phyloP scores from a whole-genome alignment of 805 yeast genomes.

The Candida sanyiensis region DNA sequence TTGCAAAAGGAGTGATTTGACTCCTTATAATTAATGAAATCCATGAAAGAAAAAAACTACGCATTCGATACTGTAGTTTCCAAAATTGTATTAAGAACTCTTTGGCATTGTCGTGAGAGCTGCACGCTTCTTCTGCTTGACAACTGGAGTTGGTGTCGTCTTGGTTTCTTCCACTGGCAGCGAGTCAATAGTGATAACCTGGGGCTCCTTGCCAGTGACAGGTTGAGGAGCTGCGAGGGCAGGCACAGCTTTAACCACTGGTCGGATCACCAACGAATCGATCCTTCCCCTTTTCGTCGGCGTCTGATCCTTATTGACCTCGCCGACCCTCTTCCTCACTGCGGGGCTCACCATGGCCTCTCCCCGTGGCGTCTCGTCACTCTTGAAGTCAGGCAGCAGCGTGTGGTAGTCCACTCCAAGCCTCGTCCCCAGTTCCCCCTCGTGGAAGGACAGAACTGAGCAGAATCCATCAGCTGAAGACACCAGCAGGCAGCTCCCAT shows the following conservation, averaged over 20 bases:
- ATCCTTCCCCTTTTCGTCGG: conserved; percentile 10
- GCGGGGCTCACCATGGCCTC: conserved; percentile 2
- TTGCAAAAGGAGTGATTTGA: conserved; percentile 15
- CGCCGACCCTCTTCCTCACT: conserved; percentile 4
- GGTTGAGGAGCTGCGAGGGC: neutral
- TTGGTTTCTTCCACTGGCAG: conserved; percentile 31
- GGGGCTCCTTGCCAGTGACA: neutral
- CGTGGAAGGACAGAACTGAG: conserved; percentile 53
- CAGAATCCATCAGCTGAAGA: conserved; percentile 94
- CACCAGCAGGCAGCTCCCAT: conserved; percentile 64
- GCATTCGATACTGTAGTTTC: too few species aligned
- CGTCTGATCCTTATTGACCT: neutral
- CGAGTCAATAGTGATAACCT: too few species aligned
- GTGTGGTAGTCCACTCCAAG: conserved; percentile 25
- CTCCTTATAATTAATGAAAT: too few species aligned
- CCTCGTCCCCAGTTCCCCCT: conserved; percentile 51
- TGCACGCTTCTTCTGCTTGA: conserved; percentile 3
- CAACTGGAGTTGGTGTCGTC: conserved; percentile 11
- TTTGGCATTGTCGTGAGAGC: conserved; percentile 1
- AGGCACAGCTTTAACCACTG: neutral
- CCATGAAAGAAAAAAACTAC: too few species aligned
- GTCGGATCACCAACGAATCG: neutral
- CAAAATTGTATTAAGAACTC: too few species aligned
- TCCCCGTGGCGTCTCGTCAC: conserved; percentile 4
- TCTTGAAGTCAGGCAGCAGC: conserved; percentile 13